Evolutionary conservation across 2,329 filamentous ascomycete genomes (phyloP), one percentile per base, ranked within the genome.

Genomic region (Fusarium avenaceum): DNA sequence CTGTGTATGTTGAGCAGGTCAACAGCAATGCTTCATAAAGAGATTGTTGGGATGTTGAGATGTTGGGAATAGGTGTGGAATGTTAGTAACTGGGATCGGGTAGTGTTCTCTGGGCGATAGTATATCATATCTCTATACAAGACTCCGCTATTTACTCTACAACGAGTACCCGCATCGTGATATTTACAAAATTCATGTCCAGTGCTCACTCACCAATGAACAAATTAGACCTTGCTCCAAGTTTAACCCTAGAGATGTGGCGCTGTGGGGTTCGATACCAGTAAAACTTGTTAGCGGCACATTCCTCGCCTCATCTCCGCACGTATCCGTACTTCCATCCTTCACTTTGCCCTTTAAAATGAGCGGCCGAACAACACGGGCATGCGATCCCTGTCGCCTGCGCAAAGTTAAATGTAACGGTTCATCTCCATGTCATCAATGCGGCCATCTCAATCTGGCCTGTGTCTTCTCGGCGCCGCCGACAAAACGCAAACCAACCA

Each of bases 351-450:
- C 6, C 24, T 7, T 11, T 24, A 26, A 13, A 35, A 69, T 69
- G 66, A 51, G 15, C 35, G 33, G 22, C 28, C 63, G 71, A 42
- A 45, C 65, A 38, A 64, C 73, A 40, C 74, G 73, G 44, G 79
- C 79, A 55, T 80, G 79, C 67, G 77, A 80, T 59, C 77, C 77
- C 46, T 80, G 79, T 63, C 76, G 79, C 38, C 68, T 80, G 51
- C 76, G 79, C 50, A 80, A 80, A 63, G 79, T 80, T 35, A 76
- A 75, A 52, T 80, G 79, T 67, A 79, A 76, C 46, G 76, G 67
- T 8, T 43, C 44, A 6, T 46, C 67, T 42, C 79, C 79, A 2
- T 80, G 79, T 52, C 75, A 76, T 1, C 78, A 80, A 48, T 80
- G 79, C 60, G 72, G 73, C 6, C 77, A 80, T 39, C 74, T 80